These are phyloP conservation scores for Phaeosphaeria sp. DNA, from an alignment of 2,329 filamentous ascomycete species.

Conservation along the genomic window DNA sequence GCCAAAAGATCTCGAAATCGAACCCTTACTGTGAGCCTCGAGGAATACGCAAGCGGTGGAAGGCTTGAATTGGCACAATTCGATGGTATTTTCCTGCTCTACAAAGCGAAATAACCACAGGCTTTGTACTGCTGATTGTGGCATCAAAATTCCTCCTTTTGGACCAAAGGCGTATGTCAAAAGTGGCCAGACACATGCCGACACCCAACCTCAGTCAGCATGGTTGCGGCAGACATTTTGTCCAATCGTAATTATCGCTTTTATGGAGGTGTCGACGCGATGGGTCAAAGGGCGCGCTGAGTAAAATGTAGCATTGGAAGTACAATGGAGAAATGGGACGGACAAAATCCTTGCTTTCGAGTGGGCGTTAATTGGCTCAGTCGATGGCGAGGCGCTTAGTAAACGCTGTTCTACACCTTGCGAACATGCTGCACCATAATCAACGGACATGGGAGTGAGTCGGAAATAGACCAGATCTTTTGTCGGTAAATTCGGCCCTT, in stretches of 20 bases:
- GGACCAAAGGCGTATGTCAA: slow-evolving; percentile 14
- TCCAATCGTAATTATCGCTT: not conserved
- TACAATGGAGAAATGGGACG: not conserved
- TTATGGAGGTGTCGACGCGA: not conserved
- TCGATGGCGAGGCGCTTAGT: slow-evolving; percentile 16
- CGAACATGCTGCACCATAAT: slow-evolving; percentile 8
- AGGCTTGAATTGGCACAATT: not conserved
- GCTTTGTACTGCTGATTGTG: not conserved
- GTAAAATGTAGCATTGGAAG: not conserved
- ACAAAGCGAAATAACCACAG: not conserved
- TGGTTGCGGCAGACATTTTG: not conserved
- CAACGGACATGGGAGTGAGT: slow-evolving; percentile 11
- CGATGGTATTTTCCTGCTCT: not conserved
- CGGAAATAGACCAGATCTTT: slow-evolving; percentile 7
- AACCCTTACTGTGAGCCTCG: not conserved
- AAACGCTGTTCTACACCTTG: slow-evolving; percentile 12
- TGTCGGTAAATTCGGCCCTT: not conserved
- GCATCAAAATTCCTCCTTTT: not conserved
- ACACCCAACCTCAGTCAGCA: slow-evolving; percentile 1
- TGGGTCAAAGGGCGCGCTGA: slow-evolving; percentile 1
- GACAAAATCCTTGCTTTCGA: not conserved
- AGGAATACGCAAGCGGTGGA: not conserved
- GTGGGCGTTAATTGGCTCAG: slow-evolving; percentile 13
- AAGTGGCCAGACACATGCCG: not conserved
- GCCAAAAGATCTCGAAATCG: slow-evolving; percentile 5